Evolutionary conservation across 1,284 basidiomycete species (phyloP), one percentile per base, ranked within the genome.

Genomic region (Pyrrhoderma noxium): DNA sequence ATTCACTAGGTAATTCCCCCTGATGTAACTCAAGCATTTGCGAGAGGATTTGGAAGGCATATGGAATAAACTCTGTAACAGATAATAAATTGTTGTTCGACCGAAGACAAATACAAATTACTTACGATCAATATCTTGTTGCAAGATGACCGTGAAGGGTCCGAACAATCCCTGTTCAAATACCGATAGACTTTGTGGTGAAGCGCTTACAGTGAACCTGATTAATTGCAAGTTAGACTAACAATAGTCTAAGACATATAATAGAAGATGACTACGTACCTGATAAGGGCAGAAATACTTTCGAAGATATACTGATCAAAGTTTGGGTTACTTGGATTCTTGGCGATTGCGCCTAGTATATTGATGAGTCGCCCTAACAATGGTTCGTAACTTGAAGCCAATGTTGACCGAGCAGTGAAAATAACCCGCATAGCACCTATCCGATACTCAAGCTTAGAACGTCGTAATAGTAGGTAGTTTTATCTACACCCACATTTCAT

Each of bases 221-320:
- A 9, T 19, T 13, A 45, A n/a, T n/a, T 8, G n/a, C 14, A 42
- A 19, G 44, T 8, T 36, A n/a, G 41, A 34, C n/a, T 43, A 37
- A 14, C 5, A 22, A 40, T 5, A 5, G 21, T 5, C n/a, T n/a
- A 16, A 40, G 38, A 22, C 9, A 37, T 11, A 37, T 16, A 5
- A n/a, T 16, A 5, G 5, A 40, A n/a, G 8, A 14, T 44, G 45
- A 8, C 16, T 22, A 58, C 69, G 38, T 53, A 89, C 86, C 90
- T 79, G 69, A 97, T 86, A 58, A 99, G 71, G 0, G 89, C 93
- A 13, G 94, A 88, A 37, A 99, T 83, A 63, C 86, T 89, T 72
- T 99, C 95, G 62, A 99, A 99, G 57, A 92, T 88, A 64, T 93
- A 97, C 64, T 99, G 96, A 66, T 94, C 94, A 69, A 99, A 99